phyloP scores from a whole-genome alignment of 2,329 filamentous ascomycete genomes.

The Penicillium sp. region DNA sequence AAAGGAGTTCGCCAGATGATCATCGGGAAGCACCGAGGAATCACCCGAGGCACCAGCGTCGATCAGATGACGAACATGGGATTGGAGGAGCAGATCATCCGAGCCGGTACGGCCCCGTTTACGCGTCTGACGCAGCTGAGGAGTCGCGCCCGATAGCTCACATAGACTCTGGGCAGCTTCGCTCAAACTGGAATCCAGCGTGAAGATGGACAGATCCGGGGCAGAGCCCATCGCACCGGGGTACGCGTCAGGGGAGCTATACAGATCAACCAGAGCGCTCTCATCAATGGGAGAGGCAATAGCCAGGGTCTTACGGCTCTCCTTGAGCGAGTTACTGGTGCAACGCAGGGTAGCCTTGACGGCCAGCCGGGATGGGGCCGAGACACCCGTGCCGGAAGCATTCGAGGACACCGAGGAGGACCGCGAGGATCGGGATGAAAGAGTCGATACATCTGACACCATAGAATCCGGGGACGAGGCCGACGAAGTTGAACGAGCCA shows the following conservation, averaged over 20 bases:
- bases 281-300: slow-evolving; percentile 42
- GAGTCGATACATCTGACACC: slow-evolving; percentile 58
- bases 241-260: slow-evolving; percentile 36
- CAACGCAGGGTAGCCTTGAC: slow-evolving; percentile 42
- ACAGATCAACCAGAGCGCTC: slow-evolving; percentile 31
- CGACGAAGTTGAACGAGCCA: slow-evolving; percentile 53
- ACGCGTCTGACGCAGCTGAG: slow-evolving; percentile 30
- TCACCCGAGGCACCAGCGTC: slow-evolving; percentile 26
- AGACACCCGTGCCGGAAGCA: slow-evolving; percentile 33
- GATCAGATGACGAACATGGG: slow-evolving; percentile 40
- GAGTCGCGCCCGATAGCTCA: slow-evolving; percentile 37
- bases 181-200: slow-evolving; percentile 32
- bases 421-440: slow-evolving; percentile 55
- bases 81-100: slow-evolving; percentile 38
- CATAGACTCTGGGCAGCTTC: slow-evolving; percentile 44
- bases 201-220: slow-evolving; percentile 37
- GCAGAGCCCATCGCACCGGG: slow-evolving; percentile 21
- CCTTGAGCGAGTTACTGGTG: slow-evolving; percentile 39
- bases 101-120: slow-evolving; percentile 43
- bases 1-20: slow-evolving; percentile 32
- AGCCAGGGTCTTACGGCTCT: slow-evolving; percentile 34
- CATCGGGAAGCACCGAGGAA: slow-evolving; percentile 32
- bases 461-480: slow-evolving; percentile 61
- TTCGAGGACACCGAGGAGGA: slow-evolving; percentile 49
- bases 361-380: slow-evolving; percentile 35